A percentile compares a stretch with the other conserved stretches of the same genome.
These are phyloP conservation scores for Amanita polypyramis DNA, from an alignment of 768 basidiomycete species.

Conservation along the genomic window DNA sequence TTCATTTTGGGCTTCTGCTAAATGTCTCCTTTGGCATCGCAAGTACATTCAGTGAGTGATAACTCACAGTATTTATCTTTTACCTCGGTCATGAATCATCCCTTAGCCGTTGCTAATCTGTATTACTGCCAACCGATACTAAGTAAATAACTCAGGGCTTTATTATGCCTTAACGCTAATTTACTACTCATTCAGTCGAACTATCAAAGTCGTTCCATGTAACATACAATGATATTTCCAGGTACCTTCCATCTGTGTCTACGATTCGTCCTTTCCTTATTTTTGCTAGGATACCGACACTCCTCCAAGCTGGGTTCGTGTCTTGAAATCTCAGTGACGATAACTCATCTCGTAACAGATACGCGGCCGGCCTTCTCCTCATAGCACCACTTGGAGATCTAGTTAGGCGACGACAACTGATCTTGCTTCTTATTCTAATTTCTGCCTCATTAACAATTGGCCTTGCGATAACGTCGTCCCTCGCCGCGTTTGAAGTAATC, in stretches of 20 bases:
- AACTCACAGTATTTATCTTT: neutral
- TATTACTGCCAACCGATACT: constrained; percentile 80
- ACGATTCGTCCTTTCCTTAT: constrained; percentile 11
- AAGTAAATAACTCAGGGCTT: constrained; percentile 34
- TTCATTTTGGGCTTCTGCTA: constrained; percentile 39
- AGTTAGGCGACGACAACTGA: constrained; percentile 61
- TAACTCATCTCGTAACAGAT: constrained; percentile 26
- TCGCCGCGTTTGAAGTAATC: constrained; percentile 53
- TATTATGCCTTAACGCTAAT: neutral
- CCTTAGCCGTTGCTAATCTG: constrained; percentile 58
- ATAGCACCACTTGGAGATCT: constrained; percentile 81
- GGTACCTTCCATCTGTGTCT: constrained; percentile 17
- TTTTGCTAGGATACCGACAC: constrained; percentile 43
- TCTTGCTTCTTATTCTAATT: constrained; percentile 43
- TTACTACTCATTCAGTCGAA: constrained; percentile 24
- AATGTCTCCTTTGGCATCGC: constrained; percentile 55
- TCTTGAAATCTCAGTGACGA: neutral
- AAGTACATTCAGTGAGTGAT: constrained; percentile 42
- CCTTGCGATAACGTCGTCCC: constrained; percentile 47
- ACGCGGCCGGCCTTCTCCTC: constrained; percentile 61
- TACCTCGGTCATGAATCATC: neutral
- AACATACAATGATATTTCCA: constrained; percentile 28
- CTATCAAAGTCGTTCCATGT: constrained; percentile 27
- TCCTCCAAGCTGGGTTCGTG: constrained; percentile 55
- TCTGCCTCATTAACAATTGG: constrained; percentile 60